Conservation (phyloP, 139 green algal species). For the Chlorella sp. region DNA sequence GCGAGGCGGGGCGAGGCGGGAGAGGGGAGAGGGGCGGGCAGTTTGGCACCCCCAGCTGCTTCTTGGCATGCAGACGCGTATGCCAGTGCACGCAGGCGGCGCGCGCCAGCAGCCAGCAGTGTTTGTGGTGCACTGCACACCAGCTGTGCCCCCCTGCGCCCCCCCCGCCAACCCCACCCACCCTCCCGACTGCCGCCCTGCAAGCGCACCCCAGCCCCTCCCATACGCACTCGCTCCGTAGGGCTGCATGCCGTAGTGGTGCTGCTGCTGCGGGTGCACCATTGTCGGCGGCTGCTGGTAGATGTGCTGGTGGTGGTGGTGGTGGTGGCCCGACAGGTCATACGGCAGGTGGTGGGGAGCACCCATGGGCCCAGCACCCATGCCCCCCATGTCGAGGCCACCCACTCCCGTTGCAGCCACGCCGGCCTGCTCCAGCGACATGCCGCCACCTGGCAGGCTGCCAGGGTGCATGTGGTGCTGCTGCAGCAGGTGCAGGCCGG, state of each 20-base stretch:
- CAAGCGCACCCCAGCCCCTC: not conserved
- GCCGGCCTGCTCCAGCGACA: not conserved
- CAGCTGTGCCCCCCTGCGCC: no score
- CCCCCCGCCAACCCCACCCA: not conserved
- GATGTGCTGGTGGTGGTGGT: conserved; percentile 17
- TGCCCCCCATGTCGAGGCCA: not conserved
- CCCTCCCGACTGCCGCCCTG: not conserved
- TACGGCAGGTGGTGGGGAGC: not conserved
- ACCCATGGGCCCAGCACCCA: not conserved
- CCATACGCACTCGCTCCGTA: not conserved
- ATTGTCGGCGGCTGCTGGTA: conserved; percentile 32
- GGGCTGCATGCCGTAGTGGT: not conserved
- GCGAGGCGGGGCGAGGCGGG: not conserved
- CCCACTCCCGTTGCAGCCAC: not conserved
- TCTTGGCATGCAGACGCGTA: not conserved
- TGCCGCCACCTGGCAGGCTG: not conserved
- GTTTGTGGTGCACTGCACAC: not conserved
- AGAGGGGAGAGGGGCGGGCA: not conserved
- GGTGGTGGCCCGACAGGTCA: conserved; percentile 7
- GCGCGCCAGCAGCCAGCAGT: not conserved
- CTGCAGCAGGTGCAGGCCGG: conserved; percentile 1
- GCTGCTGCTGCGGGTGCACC: conserved; percentile 28
- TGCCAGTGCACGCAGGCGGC: not conserved
- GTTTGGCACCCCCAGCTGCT: not conserved
- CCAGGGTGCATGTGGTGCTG: not conserved